phyloP scores from a whole-genome alignment of 192 early-diverging fungal species.

The Backusella sp. region DNA sequence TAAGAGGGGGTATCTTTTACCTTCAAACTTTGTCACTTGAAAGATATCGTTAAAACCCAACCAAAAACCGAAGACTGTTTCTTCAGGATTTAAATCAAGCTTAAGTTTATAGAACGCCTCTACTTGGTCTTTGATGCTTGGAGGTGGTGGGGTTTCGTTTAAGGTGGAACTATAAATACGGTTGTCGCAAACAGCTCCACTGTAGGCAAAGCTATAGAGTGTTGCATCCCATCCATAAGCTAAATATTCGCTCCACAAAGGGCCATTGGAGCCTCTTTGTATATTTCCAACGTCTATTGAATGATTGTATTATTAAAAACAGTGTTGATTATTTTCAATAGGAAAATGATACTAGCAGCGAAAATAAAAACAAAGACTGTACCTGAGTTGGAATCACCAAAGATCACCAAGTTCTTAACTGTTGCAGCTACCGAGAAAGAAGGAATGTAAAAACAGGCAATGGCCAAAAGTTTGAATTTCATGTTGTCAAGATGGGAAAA shows the following conservation, averaged over 20 bases:
- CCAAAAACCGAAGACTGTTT: constrained; percentile 38
- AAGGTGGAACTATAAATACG: neutral
- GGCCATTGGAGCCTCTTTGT: constrained; percentile 27
- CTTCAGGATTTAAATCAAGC: constrained; percentile 22
- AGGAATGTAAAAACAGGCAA: neutral
- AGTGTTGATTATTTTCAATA: neutral
- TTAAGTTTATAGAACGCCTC: constrained; percentile 31
- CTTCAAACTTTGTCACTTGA: neutral
- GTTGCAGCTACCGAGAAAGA: neutral
- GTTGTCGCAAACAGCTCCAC: constrained; percentile 27
- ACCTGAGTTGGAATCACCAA: constrained; percentile 42
- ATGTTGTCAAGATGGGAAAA: neutral
- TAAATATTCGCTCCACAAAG: constrained; percentile 32
- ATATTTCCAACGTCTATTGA: constrained; percentile 27
- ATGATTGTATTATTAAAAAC: neutral
- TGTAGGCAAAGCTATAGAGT: constrained; percentile 34
- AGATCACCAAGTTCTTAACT: constrained; percentile 34
- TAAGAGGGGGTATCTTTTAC: neutral
- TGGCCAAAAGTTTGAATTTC: neutral
- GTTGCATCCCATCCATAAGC: constrained; percentile 30
- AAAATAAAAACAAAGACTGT: neutral
- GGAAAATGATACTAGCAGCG: neutral
- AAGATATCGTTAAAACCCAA: constrained; percentile 30
- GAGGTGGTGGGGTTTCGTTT: constrained; percentile 4
- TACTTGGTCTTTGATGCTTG: constrained; percentile 33